phyloP scores from a whole-genome alignment of 805 yeast species.

The Tetrapisispora taiwanensis region DNA sequence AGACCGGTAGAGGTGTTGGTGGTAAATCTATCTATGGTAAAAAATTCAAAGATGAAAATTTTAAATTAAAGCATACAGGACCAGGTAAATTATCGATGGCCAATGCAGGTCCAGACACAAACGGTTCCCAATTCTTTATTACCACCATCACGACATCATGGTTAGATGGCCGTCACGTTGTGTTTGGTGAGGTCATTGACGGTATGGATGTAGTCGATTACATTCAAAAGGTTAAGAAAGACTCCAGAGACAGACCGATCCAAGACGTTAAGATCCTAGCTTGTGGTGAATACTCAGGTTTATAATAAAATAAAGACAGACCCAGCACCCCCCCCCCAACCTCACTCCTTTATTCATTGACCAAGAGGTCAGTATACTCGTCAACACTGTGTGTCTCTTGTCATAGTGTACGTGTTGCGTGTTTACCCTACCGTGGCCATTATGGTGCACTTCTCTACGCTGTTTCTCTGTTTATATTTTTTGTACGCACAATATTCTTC shows the following conservation, averaged over 20 bases:
- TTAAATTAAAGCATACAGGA: slow-evolving; percentile 54
- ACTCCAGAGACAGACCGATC: slow-evolving; percentile 61
- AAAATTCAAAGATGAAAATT: slow-evolving; percentile 61
- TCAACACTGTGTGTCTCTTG: too few relatives aligned
- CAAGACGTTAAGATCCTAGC: slow-evolving; percentile 53
- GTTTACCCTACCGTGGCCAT: too few relatives aligned
- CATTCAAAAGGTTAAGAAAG: slow-evolving; percentile 66
- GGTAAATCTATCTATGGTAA: slow-evolving; percentile 67
- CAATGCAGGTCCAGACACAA: slow-evolving; percentile 68
- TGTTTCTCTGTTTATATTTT: too few relatives aligned
- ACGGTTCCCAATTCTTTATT: slow-evolving; percentile 92
- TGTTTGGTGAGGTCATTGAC: slow-evolving; percentile 85
- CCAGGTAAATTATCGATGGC: slow-evolving; percentile 72
- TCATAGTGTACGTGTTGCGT: too few relatives aligned
- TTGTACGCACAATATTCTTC: too few relatives aligned
- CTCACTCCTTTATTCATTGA: too few relatives aligned
- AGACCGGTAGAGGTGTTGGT: slow-evolving; percentile 59
- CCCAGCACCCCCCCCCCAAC: too few relatives aligned
- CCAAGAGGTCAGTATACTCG: too few relatives aligned
- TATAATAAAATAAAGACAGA: too few relatives aligned
- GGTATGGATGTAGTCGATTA: slow-evolving; percentile 74
- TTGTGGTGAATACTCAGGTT: slow-evolving; percentile 47
- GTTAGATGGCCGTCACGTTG: slow-evolving; percentile 93
- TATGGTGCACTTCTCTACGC: too few relatives aligned
- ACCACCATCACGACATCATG: slow-evolving; percentile 75